phyloP scores from a whole-genome alignment of 1,284 basidiomycete genomes.

The Paramarasmius palmivorus region DNA sequence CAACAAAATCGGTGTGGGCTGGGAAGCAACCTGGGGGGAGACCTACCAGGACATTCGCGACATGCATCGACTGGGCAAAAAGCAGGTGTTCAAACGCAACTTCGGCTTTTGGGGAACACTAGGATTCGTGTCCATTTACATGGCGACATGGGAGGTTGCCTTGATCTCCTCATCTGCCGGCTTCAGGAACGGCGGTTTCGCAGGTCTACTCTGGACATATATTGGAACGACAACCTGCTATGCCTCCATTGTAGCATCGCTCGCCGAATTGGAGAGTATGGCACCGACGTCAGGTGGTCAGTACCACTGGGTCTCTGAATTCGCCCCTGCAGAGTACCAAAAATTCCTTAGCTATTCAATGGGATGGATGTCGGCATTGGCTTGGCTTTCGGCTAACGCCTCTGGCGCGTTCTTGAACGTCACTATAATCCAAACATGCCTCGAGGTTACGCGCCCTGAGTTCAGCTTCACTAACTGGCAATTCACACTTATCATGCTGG shows the following conservation, averaged over 20 bases:
- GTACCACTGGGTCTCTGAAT: constrained; percentile 1
- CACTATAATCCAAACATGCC: background rate
- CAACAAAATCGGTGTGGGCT: too few relatives aligned
- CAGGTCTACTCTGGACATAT: background rate
- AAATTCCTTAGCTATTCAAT: background rate
- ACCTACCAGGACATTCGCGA: background rate
- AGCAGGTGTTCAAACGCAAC: background rate
- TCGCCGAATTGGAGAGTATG: background rate
- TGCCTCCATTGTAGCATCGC: background rate
- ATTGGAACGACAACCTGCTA: background rate
- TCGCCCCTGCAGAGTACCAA: background rate
- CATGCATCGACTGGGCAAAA: background rate
- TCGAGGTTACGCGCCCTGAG: background rate
- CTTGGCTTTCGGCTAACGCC: background rate
- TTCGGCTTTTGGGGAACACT: background rate
- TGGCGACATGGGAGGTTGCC: background rate
- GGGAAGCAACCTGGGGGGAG: too few relatives aligned
- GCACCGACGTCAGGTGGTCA: constrained; percentile 1
- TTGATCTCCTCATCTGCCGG: background rate
- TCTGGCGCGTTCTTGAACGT: background rate
- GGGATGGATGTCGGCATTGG: background rate
- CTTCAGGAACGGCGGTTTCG: background rate
- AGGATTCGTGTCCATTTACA: background rate
- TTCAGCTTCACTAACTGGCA: background rate
- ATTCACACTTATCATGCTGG: background rate